Evolutionary conservation across 768 basidiomycete genomes (phyloP), one percentile per base, ranked within the genome.

Genomic region (Naganishia antarctica): DNA sequence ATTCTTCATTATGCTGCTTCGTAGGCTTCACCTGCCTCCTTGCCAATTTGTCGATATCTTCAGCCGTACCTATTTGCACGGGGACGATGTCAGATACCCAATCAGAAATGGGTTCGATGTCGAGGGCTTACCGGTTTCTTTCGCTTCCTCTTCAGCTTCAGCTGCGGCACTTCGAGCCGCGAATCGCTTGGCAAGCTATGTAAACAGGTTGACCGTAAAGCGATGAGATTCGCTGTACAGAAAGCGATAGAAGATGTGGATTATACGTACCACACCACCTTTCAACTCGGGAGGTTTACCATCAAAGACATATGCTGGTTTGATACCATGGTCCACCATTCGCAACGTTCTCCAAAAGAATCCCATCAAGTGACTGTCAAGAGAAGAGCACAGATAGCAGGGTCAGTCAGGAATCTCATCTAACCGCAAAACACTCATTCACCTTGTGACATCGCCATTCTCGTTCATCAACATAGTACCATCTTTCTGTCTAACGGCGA

Each of bases 271-370:
- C 72, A 98, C 92, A 58, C 91, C 91, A 63, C 91, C 87, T 80
- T 99, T 99, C 80, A 99, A 79, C 71, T 97, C 92, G 48, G 96
- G 96, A 1, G 96, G 96, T 77, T 93, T 94, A 23, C 96, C 96
- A 78, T 99, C 96, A 69, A 99, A 99, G 34, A 99, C 91, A 78
- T 98, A 98, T 34, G 88, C 88, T 0, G 94, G 93, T 73, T 99
- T 99, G 75, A 99, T 91, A 3, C 96, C 96, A 69, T 98, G 94
- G 79, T 99, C 96, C 18, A 93, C 93, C 76, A 99, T 98, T 25
- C 96, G 84, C 65, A 99, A 90, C 0, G 96, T 99, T 41, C 93
- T 84, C 73, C 97, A 97, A 80, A 99, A 99, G 78, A 98, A 88
- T 0, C 96, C 96, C 92, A 98, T 97, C 12, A 99, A 81, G 79